Percentiles rank a stretch among this genome's conserved stretches.
phyloP scores from a whole-genome alignment of 768 basidiomycete species.

The Lentinus tigrinus region DNA sequence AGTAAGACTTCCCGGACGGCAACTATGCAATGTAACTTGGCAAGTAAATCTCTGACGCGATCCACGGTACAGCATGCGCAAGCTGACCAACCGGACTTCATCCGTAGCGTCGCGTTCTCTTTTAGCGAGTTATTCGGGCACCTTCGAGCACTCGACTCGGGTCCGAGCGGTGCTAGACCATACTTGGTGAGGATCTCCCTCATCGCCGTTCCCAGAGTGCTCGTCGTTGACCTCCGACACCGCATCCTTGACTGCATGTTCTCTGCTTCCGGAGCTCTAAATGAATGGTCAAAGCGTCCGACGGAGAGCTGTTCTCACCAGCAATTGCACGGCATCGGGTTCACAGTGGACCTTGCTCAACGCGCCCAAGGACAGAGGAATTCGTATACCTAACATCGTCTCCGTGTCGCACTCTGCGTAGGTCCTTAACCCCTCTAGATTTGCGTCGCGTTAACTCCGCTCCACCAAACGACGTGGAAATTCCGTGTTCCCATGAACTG shows the following conservation, averaged over 20 bases:
- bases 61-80: neutral
- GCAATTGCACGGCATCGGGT: too few relatives aligned
- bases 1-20: too few relatives aligned
- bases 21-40: too few relatives aligned
- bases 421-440: neutral
- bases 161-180: neutral
- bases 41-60: too few relatives aligned
- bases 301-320: too few relatives aligned
- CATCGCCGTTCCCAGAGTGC: neutral
- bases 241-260: neutral
- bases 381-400: too few relatives aligned
- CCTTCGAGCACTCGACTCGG: neutral
- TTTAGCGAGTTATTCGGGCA: neutral
- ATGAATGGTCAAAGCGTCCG: neutral
- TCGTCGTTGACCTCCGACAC: neutral
- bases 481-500: constrained; percentile 4
- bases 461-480: neutral
- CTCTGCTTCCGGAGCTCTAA: neutral
- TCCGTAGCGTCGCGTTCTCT: neutral
- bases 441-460: neutral
- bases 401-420: neutral
- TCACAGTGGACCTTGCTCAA: too few relatives aligned
- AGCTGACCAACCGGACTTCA: neutral
- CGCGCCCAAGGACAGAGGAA: too few relatives aligned
- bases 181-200: neutral